Conservation (phyloP, 306 rosid genomes). For the Hippophae gyantsensis region DNA sequence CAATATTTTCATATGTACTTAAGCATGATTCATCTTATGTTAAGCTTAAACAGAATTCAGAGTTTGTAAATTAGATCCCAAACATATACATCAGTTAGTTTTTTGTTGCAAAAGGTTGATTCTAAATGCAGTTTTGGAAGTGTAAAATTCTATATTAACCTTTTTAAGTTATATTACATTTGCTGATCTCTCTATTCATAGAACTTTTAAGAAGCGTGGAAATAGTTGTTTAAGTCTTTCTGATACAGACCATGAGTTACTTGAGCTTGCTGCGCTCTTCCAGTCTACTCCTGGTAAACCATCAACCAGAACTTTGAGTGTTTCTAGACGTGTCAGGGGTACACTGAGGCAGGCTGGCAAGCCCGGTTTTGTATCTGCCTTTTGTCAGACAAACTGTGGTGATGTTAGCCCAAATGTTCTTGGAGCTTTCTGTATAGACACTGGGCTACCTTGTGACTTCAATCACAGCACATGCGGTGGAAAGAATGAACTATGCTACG, state of each 20-base stretch:
- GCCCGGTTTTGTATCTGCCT: conserved; percentile 79
- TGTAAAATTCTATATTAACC: too few relatives aligned
- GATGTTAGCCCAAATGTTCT: conserved; percentile 96
- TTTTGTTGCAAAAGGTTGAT: too few relatives aligned
- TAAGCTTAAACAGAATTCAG: too few relatives aligned
- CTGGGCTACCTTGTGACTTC: conserved; percentile 90
- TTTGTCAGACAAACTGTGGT: conserved; percentile 91
- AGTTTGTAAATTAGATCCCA: too few relatives aligned
- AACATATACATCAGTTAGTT: too few relatives aligned
- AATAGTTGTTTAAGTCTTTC: conserved; percentile 8
- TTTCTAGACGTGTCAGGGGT: conserved; percentile 68
- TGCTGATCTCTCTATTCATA: too few relatives aligned
- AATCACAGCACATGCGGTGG: conserved; percentile 94
- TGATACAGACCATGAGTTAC: conserved; percentile 55
- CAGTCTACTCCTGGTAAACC: conserved; percentile 57
- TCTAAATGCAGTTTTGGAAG: too few relatives aligned
- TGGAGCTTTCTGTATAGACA: conserved; percentile 75
- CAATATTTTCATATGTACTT: too few relatives aligned
- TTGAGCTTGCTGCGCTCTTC: conserved; percentile 70
- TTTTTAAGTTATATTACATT: too few relatives aligned
- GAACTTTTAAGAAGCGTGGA: not conserved
- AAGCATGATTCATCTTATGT: too few relatives aligned
- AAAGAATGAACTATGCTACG: conserved; percentile 72
- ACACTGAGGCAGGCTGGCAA: conserved; percentile 41
- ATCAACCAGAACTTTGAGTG: conserved; percentile 39